These are phyloP conservation scores for Ganoderma resinaceum DNA, from an alignment of 1,284 basidiomycete species.

Conservation along the genomic window DNA sequence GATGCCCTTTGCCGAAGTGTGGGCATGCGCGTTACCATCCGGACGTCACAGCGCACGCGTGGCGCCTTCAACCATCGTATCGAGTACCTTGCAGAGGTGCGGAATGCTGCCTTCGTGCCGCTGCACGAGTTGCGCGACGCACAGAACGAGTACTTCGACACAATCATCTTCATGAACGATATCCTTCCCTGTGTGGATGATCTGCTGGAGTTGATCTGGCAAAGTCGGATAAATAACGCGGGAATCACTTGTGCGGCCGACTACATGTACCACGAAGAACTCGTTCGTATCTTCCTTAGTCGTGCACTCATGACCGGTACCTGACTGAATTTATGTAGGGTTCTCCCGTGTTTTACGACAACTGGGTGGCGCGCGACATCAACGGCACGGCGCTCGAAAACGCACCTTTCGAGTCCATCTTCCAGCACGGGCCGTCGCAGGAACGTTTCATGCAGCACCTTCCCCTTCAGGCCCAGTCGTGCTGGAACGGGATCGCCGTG, in stretches of 20 bases:
- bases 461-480: constrained; percentile 93
- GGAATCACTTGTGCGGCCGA: constrained; percentile 97
- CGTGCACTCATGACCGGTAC: background rate
- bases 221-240: constrained; percentile 89
- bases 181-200: constrained; percentile 96
- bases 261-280: constrained; percentile 97
- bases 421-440: constrained; percentile 81
- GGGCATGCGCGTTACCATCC: constrained; percentile 90
- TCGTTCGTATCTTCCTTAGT: constrained; percentile 54
- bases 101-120: constrained; percentile 93
- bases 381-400: constrained; percentile 97
- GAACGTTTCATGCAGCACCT: constrained; percentile 89
- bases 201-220: constrained; percentile 95
- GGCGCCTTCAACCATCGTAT: constrained; percentile 98
- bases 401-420: constrained; percentile 92
- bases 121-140: constrained; percentile 90
- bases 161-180: constrained; percentile 98
- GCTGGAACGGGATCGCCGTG: constrained; percentile 96
- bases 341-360: constrained; percentile 95
- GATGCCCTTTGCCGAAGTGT: constrained; percentile 89
- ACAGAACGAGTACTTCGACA: constrained; percentile 92
- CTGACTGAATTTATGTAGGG: constrained; percentile 45
- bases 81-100: constrained; percentile 96
- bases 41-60: constrained; percentile 88
- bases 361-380: constrained; percentile 97